Percentiles rank a stretch among this genome's conserved stretches.
These are phyloP conservation scores for Candida succiphila DNA, from an alignment of 805 yeast genomes.

Conservation along the genomic window DNA sequence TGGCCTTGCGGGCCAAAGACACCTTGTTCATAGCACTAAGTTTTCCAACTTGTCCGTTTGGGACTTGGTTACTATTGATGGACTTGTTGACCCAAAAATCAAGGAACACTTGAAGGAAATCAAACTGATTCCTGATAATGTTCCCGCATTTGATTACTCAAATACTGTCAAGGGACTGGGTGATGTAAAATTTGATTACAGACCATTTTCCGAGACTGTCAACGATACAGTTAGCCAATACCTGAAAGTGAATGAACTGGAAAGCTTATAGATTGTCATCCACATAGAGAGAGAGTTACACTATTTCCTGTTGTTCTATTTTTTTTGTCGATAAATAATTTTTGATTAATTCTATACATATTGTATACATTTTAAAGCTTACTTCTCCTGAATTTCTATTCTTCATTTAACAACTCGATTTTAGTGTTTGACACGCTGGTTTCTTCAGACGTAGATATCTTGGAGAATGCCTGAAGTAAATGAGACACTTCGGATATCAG, in stretches of 20 bases:
- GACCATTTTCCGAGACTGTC: slow-evolving; percentile 4
- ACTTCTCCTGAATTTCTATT: too few species aligned
- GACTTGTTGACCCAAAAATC: slow-evolving; percentile 23
- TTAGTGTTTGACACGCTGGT: too few species aligned
- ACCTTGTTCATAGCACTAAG: slow-evolving; percentile 15
- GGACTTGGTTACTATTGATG: slow-evolving; percentile 22
- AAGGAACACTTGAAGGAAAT: slow-evolving; percentile 26
- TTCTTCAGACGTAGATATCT: too few species aligned
- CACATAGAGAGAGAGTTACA: too few species aligned
- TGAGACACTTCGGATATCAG: too few species aligned
- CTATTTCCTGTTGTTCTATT: too few species aligned
- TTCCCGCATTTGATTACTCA: slow-evolving; percentile 1
- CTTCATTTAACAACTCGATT: too few species aligned
- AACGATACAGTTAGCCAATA: slow-evolving; percentile 5
- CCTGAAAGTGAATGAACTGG: slow-evolving; percentile 9
- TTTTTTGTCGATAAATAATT: too few species aligned
- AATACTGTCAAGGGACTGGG: slow-evolving; percentile 2
- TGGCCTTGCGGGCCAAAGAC: slow-evolving; percentile 23
- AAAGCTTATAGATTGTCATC: too few species aligned
- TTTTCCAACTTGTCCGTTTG: slow-evolving; percentile 20
- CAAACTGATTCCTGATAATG: slow-evolving; percentile 14
- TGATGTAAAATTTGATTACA: slow-evolving; percentile 13
- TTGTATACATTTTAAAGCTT: too few species aligned
- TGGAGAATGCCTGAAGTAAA: too few species aligned
- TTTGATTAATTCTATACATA: too few species aligned